A percentile compares a stretch with the other conserved stretches of the same genome.
Evolutionary conservation across 1,284 basidiomycete species (phyloP).

Genomic region (Abortiporus biennis): DNA sequence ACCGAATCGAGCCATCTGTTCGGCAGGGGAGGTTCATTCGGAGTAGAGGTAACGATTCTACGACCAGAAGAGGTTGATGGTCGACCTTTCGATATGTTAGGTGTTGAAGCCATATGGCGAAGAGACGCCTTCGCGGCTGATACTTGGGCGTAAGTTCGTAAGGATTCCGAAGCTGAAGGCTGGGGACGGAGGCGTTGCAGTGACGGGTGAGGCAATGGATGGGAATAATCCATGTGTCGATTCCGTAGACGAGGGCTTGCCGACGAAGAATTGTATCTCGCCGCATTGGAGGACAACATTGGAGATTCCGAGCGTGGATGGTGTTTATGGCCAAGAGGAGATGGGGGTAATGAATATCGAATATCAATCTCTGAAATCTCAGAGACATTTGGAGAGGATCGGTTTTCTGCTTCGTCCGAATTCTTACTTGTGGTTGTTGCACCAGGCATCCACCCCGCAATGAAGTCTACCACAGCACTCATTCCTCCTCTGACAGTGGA

Average conservation of each 20-base stretch:
- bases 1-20: conserved; percentile 59
- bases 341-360: conserved; percentile 25
- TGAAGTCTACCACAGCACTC: conserved; percentile 51
- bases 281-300: not conserved
- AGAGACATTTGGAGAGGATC: not conserved
- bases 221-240: not conserved
- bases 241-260: not conserved
- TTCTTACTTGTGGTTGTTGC: conserved; percentile 13
- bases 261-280: conserved; percentile 4
- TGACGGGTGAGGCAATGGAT: conserved; percentile 1
- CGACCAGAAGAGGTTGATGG: conserved; percentile 24
- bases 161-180: conserved; percentile 21
- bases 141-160: conserved; percentile 24
- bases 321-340: conserved; percentile 25
- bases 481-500: conserved; percentile 34
- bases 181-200: conserved; percentile 12
- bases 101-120: conserved; percentile 62
- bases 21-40: conserved; percentile 37
- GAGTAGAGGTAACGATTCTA: not conserved
- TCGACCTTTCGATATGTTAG: conserved; percentile 37
- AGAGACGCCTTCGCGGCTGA: conserved; percentile 58
- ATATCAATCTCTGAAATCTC: conserved; percentile 4
- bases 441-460: conserved; percentile 46
- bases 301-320: conserved; percentile 2
- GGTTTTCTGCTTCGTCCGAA: conserved; percentile 19